These are phyloP conservation scores for Penicillium goetzii DNA, from an alignment of 495 filamentous ascomycete genomes.

Conservation along the genomic window DNA sequence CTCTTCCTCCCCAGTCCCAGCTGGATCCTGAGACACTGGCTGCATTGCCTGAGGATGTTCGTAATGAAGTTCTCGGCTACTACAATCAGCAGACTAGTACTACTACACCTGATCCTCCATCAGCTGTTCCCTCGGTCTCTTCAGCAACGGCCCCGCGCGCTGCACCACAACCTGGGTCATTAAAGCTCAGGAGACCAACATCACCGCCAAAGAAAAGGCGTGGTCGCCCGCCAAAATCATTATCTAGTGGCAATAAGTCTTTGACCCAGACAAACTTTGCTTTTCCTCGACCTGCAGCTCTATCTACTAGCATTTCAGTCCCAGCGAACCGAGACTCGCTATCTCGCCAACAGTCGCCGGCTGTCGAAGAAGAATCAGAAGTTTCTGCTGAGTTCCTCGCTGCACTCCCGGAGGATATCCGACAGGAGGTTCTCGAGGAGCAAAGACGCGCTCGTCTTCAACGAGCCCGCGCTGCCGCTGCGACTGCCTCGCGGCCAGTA, in stretches of 20 bases:
- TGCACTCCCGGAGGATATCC: constrained; percentile 80
- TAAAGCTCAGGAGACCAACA: constrained; percentile 50
- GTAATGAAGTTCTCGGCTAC: constrained; percentile 74
- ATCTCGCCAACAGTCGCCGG: constrained; percentile 27
- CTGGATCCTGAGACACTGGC: constrained; percentile 74
- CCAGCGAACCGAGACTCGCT: constrained; percentile 11
- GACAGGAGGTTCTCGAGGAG: constrained; percentile 74
- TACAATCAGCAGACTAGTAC: constrained; percentile 48
- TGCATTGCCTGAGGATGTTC: constrained; percentile 80
- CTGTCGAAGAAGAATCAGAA: constrained; percentile 38
- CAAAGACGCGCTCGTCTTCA: constrained; percentile 60
- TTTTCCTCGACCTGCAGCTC: constrained; percentile 32
- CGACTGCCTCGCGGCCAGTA: constrained; percentile 23
- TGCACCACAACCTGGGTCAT: constrained; percentile 39
- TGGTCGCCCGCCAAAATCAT: constrained; percentile 44
- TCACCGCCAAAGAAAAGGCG: constrained; percentile 64
- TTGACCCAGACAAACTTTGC: constrained; percentile 71
- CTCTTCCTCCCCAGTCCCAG: constrained; percentile 57
- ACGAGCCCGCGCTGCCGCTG: constrained; percentile 39
- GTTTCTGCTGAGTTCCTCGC: constrained; percentile 75
- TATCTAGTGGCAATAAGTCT: constrained; percentile 49
- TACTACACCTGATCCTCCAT: constrained; percentile 4
- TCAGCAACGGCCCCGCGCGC: constrained; percentile 50
- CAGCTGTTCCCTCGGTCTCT: constrained; percentile 29
- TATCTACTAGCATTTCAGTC: neutral